These are phyloP conservation scores for Kwoniella mangroviensis DNA, from an alignment of 768 basidiomycete genomes.

Conservation along the genomic window DNA sequence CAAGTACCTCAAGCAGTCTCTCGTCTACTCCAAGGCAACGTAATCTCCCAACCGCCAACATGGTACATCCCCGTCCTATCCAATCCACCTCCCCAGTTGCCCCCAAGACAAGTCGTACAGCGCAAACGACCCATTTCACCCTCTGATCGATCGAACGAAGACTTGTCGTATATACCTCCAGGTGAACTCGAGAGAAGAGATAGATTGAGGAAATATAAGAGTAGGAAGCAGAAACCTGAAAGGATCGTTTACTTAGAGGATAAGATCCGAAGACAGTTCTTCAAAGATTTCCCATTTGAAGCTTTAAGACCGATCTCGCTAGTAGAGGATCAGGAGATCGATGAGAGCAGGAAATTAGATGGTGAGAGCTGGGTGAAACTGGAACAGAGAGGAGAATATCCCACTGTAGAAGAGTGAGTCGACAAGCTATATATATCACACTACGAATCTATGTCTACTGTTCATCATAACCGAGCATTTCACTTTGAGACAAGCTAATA, in stretches of 20 bases:
- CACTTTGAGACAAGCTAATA: not conserved
- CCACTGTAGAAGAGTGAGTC: conserved; percentile 86
- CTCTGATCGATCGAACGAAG: not conserved
- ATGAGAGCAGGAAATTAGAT: conserved; percentile 41
- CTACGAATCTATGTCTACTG: not conserved
- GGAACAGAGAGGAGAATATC: conserved; percentile 78
- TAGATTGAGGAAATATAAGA: conserved; percentile 44
- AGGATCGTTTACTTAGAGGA: conserved; percentile 82
- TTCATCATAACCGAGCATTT: too few relatives aligned
- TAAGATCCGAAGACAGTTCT: conserved; percentile 84
- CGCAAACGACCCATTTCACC: conserved; percentile 31
- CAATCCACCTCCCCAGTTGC: conserved; percentile 85
- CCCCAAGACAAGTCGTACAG: conserved; percentile 70
- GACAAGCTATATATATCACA: conserved; percentile 5
- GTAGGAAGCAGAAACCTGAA: conserved; percentile 61
- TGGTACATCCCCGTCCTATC: conserved; percentile 86
- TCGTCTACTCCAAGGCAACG: conserved; percentile 72
- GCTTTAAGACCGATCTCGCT: conserved; percentile 79
- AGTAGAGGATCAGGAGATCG: conserved; percentile 65
- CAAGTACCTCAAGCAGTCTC: conserved; percentile 89
- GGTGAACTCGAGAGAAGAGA: conserved; percentile 34
- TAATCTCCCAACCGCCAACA: conserved; percentile 69
- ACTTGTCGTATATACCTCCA: conserved; percentile 7
- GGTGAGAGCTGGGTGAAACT: conserved; percentile 77
- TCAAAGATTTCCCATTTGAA: conserved; percentile 94